phyloP scores from a whole-genome alignment of 169 alveolate genomes.

The Hepatocystis sp. region DNA sequence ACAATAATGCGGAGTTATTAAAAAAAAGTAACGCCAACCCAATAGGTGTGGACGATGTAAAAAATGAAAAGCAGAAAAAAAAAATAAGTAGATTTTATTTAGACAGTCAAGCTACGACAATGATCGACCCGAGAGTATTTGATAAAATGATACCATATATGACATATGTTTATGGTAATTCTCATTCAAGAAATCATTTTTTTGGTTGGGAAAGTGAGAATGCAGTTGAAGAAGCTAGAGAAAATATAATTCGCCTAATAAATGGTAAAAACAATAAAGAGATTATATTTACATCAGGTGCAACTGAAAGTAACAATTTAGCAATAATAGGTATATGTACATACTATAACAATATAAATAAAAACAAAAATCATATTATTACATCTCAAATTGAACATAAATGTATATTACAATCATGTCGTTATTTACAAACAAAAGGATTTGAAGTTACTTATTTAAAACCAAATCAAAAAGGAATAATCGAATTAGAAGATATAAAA shows the following conservation, averaged over 20 bases:
- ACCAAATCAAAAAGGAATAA: conserved; percentile 93
- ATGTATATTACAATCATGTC: conserved; percentile 95
- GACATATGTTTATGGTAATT: conserved; percentile 96
- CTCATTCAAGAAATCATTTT: conserved; percentile 97
- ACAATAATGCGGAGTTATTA: neutral
- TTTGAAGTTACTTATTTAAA: conserved; percentile 96
- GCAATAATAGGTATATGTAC: conserved; percentile 95
- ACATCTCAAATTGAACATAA: conserved; percentile 99
- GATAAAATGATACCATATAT: conserved; percentile 98
- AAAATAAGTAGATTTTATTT: conserved; percentile 86
- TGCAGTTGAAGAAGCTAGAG: conserved; percentile 95
- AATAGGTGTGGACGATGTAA: neutral
- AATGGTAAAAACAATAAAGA: conserved; percentile 92
- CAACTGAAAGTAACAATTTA: conserved; percentile 98
- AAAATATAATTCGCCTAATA: conserved; percentile 90
- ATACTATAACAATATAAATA: conserved; percentile 76
- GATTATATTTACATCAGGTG: conserved; percentile 99
- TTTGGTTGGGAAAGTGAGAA: conserved; percentile 98
- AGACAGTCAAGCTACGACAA: conserved; percentile 98
- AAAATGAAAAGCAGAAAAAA: conserved; percentile 34
- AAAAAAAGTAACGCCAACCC: neutral
- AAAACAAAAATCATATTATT: conserved; percentile 94
- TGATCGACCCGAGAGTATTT: conserved; percentile 98
- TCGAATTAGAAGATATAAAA: conserved; percentile 90
- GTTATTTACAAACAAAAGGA: conserved; percentile 92